Evolutionary conservation across 179 eudicot species (phyloP).

Genomic region (Beta lomatogona): DNA sequence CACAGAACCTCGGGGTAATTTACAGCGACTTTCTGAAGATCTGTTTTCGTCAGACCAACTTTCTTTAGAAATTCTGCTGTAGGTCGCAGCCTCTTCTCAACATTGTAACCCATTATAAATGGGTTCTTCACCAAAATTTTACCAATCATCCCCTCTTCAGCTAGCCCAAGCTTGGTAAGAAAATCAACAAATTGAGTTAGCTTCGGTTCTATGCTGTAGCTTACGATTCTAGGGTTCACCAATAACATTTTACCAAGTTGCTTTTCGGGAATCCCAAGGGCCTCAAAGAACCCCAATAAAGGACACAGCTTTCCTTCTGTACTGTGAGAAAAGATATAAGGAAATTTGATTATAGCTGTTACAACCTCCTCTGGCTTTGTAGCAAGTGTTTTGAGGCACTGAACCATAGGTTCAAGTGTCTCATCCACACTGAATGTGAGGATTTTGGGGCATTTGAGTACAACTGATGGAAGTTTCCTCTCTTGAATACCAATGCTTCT

Average conservation of each 20-base stretch:
- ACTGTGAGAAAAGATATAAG: slow-evolving; percentile 83
- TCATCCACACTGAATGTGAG: slow-evolving; percentile 75
- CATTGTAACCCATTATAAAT: slow-evolving; percentile 84
- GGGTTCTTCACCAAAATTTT: slow-evolving; percentile 83
- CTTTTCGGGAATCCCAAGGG: slow-evolving; percentile 78
- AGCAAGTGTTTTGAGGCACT: slow-evolving; percentile 74
- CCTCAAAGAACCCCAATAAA: slow-evolving; percentile 83
- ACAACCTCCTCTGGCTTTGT: slow-evolving; percentile 77
- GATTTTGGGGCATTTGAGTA: slow-evolving; percentile 81
- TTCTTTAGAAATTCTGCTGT: slow-evolving; percentile 74
- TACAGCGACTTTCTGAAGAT: slow-evolving; percentile 67
- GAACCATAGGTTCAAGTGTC: slow-evolving; percentile 87
- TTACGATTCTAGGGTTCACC: slow-evolving; percentile 81
- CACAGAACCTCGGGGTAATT: slow-evolving; percentile 83
- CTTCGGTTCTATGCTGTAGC: slow-evolving; percentile 90
- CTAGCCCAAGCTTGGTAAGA: slow-evolving; percentile 65
- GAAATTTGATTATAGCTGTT: slow-evolving; percentile 80
- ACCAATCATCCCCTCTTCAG: slow-evolving; percentile 72
- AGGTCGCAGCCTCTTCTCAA: slow-evolving; percentile 74
- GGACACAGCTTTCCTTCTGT: slow-evolving; percentile 95
- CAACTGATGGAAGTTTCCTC: slow-evolving; percentile 72
- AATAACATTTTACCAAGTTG: slow-evolving; percentile 85
- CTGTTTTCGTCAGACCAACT: slow-evolving; percentile 61
- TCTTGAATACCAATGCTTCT: slow-evolving; percentile 85
- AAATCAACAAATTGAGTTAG: slow-evolving; percentile 77